Evolutionary conservation across 371 early-diverging fungal species (phyloP), one percentile per base, ranked within the genome.

Genomic region (Mucor racemosus): DNA sequence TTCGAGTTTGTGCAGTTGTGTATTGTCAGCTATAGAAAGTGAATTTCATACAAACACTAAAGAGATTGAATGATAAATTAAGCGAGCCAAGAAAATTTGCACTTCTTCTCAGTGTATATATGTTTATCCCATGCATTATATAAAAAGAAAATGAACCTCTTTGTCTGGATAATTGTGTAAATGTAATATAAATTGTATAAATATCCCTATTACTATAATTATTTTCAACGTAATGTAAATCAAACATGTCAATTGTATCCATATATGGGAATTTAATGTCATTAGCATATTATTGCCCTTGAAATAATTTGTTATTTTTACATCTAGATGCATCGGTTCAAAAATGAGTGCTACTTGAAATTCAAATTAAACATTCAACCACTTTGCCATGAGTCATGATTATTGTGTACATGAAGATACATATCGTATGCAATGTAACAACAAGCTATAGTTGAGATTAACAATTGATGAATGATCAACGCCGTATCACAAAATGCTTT

Each of bases 221-320:
- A 46, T 10, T n/a, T 38, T 38, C 17, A n/a, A 19, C 10, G 21
- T 10, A n/a, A 19, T 19, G 46, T 46, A 46, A 46, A 46, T 46
- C 46, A 46, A 46, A 46, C 46, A 46, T 46, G 46, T 46, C 46
- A 46, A 46, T 17, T 46, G 46, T 17, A 46, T 46, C 46, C 46
- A 46, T 46, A 9, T 46, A 46, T 46, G 9, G 46, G 10, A 46
- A 46, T 19, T 46, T 46, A 8, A 46, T 9, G 19, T 46, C 46
- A 46, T 19, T 46, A 46, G 17, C 46, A 46, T 46, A 10, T 46
- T 26, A 17, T 46, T 46, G 46, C 46, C 46, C 46, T 46, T 46
- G 46, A 46, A 46, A 46, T 46, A 19, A 19, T 13, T 46, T 46
- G 46, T 46, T 46, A 46, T 46, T 46, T 46, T 19, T 46, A 44